Percentiles rank a stretch among this genome's conserved stretches.
Evolutionary conservation across 2,329 filamentous ascomycete genomes (phyloP).

Genomic region (Arthrinium puccinioides): DNA sequence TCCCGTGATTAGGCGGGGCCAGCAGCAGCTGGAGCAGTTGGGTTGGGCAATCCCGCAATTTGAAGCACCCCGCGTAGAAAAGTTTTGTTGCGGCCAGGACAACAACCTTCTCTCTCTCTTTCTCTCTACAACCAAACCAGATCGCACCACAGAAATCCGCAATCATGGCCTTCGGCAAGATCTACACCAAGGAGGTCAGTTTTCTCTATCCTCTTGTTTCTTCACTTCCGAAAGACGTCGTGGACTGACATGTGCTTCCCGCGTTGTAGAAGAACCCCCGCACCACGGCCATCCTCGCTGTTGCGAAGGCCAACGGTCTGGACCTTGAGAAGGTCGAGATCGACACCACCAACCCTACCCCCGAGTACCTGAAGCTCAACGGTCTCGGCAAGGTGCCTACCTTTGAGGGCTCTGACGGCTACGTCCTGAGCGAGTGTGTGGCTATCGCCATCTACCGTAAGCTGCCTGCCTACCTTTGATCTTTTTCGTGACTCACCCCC

Average conservation of each 20-base stretch:
- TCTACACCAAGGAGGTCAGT: conserved; percentile 77
- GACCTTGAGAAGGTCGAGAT: conserved; percentile 80
- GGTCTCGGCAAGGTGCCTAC: conserved; percentile 86
- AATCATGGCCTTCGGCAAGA: conserved; percentile 92
- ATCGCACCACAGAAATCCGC: conserved; percentile 16
- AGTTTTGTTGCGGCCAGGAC: too few species aligned
- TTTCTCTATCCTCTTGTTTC: conserved; percentile 8
- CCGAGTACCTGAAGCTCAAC: conserved; percentile 81
- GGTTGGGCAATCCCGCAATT: too few species aligned
- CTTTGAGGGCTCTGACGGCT: conserved; percentile 90
- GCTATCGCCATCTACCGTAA: conserved; percentile 97
- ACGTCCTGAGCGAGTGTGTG: conserved; percentile 79
- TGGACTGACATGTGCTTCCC: not conserved
- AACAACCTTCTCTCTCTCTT: too few species aligned
- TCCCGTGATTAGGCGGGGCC: too few species aligned
- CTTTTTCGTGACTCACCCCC: conserved; percentile 5
- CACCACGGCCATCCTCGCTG: conserved; percentile 79
- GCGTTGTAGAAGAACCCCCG: conserved; percentile 58
- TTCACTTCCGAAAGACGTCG: not conserved
- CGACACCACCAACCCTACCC: conserved; percentile 55
- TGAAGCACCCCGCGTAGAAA: too few species aligned
- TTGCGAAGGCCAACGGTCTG: conserved; percentile 96
- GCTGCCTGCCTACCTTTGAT: conserved; percentile 32
- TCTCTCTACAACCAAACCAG: conserved; percentile 3
- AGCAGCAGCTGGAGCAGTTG: too few species aligned